phyloP scores from a whole-genome alignment of 768 basidiomycete species.

The Pulveroboletus ravenelii region DNA sequence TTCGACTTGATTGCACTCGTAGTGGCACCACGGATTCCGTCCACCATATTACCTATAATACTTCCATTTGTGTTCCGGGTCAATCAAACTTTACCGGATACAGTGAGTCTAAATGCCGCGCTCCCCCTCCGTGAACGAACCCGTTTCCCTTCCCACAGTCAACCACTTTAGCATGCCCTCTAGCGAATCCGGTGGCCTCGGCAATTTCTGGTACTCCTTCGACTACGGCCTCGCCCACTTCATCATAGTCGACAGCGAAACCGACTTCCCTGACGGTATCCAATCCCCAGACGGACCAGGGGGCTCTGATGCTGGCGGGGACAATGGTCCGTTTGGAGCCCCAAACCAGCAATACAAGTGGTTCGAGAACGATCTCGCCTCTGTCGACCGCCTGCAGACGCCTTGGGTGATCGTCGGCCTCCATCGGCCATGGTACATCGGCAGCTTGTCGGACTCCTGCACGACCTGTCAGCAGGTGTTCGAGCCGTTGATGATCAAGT shows the following conservation, averaged over 20 bases:
- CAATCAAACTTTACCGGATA: conserved; percentile 28
- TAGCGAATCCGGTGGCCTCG: conserved; percentile 20
- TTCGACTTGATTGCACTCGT: background rate
- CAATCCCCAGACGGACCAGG: conserved; percentile 22
- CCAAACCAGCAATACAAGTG: conserved; percentile 27
- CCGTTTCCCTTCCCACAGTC: conserved; percentile 7
- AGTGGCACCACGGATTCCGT: conserved; percentile 23
- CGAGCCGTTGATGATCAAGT: conserved; percentile 29
- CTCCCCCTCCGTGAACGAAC: background rate
- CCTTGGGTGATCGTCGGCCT: conserved; percentile 28
- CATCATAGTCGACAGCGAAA: conserved; percentile 21
- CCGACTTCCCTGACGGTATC: conserved; percentile 23
- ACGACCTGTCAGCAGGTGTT: conserved; percentile 23
- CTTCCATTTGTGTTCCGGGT: conserved; percentile 24
- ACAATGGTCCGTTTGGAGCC: conserved; percentile 26
- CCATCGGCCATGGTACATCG: conserved; percentile 26
- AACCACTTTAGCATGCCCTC: conserved; percentile 29
- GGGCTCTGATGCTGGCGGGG: conserved; percentile 14
- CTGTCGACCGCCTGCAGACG: conserved; percentile 20
- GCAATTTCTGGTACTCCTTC: conserved; percentile 32
- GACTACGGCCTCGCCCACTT: conserved; percentile 29
- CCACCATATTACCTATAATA: conserved; percentile 25
- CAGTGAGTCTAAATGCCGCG: conserved; percentile 11
- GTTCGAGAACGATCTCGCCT: conserved; percentile 25
- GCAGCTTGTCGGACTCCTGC: conserved; percentile 6